Evolutionary conservation across 768 basidiomycete species (phyloP).

Genomic region (Fistulinella prunicolor): DNA sequence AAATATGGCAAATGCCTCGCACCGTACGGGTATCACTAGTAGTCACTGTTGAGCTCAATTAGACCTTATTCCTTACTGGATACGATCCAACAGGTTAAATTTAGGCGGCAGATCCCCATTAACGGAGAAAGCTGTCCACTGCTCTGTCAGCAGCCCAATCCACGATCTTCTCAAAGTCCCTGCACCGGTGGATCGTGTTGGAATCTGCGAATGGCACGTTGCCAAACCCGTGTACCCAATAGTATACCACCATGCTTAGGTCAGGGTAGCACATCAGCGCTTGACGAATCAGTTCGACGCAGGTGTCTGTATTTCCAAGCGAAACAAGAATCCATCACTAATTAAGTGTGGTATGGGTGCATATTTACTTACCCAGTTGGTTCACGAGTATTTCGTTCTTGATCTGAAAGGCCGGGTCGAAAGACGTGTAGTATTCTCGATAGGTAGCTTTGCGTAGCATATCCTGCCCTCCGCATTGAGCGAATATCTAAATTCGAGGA

Average conservation of each 20-base stretch:
- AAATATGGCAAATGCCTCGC: too few relatives aligned
- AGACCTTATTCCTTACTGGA: too few relatives aligned
- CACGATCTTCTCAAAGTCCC: constrained; percentile 82
- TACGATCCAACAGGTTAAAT: too few relatives aligned
- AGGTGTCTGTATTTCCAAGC: too few relatives aligned
- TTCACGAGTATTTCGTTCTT: background rate
- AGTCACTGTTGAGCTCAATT: too few relatives aligned
- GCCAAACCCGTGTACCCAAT: constrained; percentile 6
- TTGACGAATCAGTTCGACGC: constrained; percentile 6
- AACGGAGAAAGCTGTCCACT: background rate
- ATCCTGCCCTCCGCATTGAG: too few relatives aligned
- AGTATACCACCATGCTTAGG: constrained; percentile 5
- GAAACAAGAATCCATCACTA: too few relatives aligned
- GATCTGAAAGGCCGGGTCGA: constrained; percentile 1
- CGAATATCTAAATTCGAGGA: too few relatives aligned
- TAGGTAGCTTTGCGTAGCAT: constrained; percentile 8
- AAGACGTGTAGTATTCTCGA: background rate
- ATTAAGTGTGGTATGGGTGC: too few relatives aligned
- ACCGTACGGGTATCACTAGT: too few relatives aligned
- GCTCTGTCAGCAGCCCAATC: constrained; percentile 53
- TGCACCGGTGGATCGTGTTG: constrained; percentile 35
- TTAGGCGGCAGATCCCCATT: too few relatives aligned
- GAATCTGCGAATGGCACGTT: background rate
- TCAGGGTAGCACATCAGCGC: constrained; percentile 12
- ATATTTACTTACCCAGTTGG: constrained; percentile 3